Conservation (phyloP, 805 yeast species). For the Jamesozyma lodderae region DNA sequence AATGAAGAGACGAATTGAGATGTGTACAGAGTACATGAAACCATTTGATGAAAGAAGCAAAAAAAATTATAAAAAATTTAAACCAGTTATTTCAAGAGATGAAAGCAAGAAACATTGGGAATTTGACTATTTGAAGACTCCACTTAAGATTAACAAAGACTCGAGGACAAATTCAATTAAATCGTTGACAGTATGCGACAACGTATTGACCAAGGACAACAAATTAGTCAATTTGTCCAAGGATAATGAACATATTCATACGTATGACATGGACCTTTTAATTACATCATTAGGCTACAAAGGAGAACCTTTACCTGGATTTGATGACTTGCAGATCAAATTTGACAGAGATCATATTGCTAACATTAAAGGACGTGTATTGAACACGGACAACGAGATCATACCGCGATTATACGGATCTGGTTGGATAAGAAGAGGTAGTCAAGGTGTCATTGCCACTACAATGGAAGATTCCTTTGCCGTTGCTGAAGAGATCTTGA, state of each 20-base stretch:
- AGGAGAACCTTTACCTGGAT: slow-evolving; percentile 55
- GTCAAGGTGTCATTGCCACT: slow-evolving; percentile 82
- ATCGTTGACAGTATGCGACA: slow-evolving; percentile 18
- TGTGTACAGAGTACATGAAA: slow-evolving; percentile 44
- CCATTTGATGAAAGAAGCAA: slow-evolving; percentile 28
- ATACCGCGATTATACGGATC: slow-evolving; percentile 57
- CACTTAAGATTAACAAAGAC: slow-evolving; percentile 40
- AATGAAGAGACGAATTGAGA: slow-evolving; percentile 54
- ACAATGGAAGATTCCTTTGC: slow-evolving; percentile 80
- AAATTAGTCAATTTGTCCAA: slow-evolving; percentile 19
- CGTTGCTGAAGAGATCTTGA: slow-evolving; percentile 56
- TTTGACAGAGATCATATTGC: slow-evolving; percentile 45
- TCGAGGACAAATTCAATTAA: slow-evolving; percentile 31
- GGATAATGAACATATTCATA: slow-evolving; percentile 1
- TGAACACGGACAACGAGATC: slow-evolving; percentile 16
- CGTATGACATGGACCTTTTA: slow-evolving; percentile 49
- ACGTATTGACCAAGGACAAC: slow-evolving; percentile 15
- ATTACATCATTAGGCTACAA: slow-evolving; percentile 79
- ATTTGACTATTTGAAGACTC: slow-evolving; percentile 61
- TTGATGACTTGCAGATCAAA: slow-evolving; percentile 40
- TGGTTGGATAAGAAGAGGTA: slow-evolving; percentile 88
- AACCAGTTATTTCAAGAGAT: slow-evolving; percentile 2
- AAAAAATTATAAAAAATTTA: slow-evolving; percentile 21
- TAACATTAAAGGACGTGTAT: slow-evolving; percentile 39
- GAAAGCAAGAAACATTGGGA: slow-evolving; percentile 42